Conservation (phyloP, 371 early-diverging fungal genomes). For the Massospora cicadina region DNA sequence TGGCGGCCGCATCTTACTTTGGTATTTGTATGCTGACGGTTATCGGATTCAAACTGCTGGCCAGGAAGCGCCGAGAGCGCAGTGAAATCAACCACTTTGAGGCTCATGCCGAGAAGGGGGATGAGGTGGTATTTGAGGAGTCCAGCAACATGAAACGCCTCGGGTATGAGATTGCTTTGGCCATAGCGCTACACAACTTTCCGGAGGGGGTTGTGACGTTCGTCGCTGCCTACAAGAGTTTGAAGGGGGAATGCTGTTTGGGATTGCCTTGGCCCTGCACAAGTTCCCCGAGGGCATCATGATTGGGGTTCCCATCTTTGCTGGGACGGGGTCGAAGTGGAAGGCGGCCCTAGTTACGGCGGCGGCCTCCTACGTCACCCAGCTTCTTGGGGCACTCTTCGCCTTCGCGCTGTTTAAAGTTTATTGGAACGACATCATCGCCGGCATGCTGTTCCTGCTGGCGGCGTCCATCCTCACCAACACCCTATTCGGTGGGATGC, state of each 20-base stretch:
- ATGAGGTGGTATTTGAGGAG: background rate
- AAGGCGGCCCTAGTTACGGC: constrained; percentile 11
- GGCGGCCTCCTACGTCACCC: constrained; percentile 7
- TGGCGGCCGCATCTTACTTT: constrained; percentile 1
- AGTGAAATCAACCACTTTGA: background rate
- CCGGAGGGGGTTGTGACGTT: constrained; percentile 15
- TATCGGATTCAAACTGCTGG: background rate
- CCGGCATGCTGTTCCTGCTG: constrained; percentile 11
- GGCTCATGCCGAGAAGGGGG: background rate
- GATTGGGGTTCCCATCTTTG: constrained; percentile 13
- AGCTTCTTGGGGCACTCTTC: constrained; percentile 12
- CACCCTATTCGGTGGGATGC: constrained; percentile 13
- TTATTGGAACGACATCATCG: constrained; percentile 12
- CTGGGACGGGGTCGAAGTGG: constrained; percentile 12
- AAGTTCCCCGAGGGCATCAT: constrained; percentile 16
- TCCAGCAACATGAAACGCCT: background rate
- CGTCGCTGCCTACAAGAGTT: constrained; percentile 6
- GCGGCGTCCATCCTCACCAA: constrained; percentile 10
- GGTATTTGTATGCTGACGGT: background rate
- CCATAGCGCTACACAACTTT: constrained; percentile 14
- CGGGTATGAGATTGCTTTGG: constrained; percentile 12
- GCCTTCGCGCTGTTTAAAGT: constrained; percentile 13
- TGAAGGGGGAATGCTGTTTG: constrained; percentile 12
- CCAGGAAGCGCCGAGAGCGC: background rate
- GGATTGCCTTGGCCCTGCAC: constrained; percentile 14